A percentile compares a stretch with the other conserved stretches of the same genome.
Evolutionary conservation across 306 rosid species (phyloP).

Genomic region (Cyclanthera cordifolia): DNA sequence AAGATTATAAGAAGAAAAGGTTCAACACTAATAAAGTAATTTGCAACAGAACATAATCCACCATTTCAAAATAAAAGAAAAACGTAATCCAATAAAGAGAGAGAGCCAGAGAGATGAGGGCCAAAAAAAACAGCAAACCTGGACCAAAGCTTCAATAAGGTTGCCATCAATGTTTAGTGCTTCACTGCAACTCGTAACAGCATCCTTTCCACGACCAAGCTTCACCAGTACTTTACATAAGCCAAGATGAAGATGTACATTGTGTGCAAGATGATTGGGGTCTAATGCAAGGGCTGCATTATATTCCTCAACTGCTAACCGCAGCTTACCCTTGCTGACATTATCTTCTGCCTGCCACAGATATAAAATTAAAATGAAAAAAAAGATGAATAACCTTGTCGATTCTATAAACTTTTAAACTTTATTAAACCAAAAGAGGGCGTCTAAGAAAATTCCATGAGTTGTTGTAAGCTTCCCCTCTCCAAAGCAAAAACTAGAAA

Average conservation of each 20-base stretch:
- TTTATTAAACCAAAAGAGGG: not conserved
- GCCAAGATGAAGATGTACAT: constrained; percentile 85
- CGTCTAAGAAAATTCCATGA: not conserved
- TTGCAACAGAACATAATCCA: not conserved
- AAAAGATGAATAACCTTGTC: constrained; percentile 8
- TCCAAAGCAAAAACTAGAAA: not conserved
- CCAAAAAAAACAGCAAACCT: constrained; percentile 33
- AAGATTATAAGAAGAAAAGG: not conserved
- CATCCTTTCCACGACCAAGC: constrained; percentile 97
- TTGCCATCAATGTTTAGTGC: constrained; percentile 66
- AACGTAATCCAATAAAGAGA: not conserved
- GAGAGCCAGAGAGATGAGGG: not conserved
- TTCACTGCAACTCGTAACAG: constrained; percentile 69
- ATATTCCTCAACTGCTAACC: constrained; percentile 81
- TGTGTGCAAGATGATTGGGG: constrained; percentile 74
- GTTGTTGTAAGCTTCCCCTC: not conserved
- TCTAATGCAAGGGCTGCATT: constrained; percentile 70
- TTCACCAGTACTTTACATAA: constrained; percentile 79
- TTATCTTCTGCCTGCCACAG: constrained; percentile 81
- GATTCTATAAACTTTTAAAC: no score
- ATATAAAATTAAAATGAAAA: constrained; percentile 13
- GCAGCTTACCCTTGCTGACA: constrained; percentile 74
- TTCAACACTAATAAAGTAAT: not conserved
- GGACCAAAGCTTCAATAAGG: constrained; percentile 80
- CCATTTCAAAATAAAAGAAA: no score